Base-by-base conservation (phyloP, 192 early-diverging fungal genomes). In the Linnemannia elongata region DNA sequence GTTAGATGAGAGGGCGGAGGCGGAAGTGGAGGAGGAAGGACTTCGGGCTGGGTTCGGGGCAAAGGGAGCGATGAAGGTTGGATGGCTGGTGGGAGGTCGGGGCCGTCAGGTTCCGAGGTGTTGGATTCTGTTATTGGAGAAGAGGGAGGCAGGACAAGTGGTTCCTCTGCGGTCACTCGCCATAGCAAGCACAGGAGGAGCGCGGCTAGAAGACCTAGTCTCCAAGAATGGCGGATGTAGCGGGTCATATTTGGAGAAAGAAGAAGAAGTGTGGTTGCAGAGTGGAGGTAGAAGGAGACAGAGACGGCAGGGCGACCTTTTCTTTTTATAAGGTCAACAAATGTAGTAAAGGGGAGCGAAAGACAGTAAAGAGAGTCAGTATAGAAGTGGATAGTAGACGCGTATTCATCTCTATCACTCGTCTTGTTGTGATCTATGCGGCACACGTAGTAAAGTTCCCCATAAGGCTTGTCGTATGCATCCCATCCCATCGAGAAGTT, bases 61-160 rank as follows among this genome's bases (percentile, higher is more conserved):
- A 45, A 24, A 18, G 72, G 70, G 22, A 71, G 41, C 1, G 70
- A 71, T 18, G 70, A 18, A 5, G 22, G 38, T 71, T 71, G 36
- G 12, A 54, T 30, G 6, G 55, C 17, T 36, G 74, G 9, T 24
- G 45, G 10, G 13, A 54, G 54, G n/a, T 30, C 18, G 0, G 49
- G 47, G 9, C 33, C 24, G 0, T 49, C 72, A 30, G 45, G 44
- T 49, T 15, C 42, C 2, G 45, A 47, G 54, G 74, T 38, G 33
- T 60, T 38, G 9, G 74, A 35, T 20, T 75, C 74, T 24, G 47
- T 36, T 36, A 54, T 30, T 2, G 54, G 27, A 33, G 74, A 57
- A 33, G 74, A 75, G 54, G 54, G 74, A 18, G 74, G 49, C 18
- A 60, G 35, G 54, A 75, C 54, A 76, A 70, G 44, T 36, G 68